Conservation (phyloP, 2,329 filamentous ascomycete species). For the Botrytis sinoallii region DNA sequence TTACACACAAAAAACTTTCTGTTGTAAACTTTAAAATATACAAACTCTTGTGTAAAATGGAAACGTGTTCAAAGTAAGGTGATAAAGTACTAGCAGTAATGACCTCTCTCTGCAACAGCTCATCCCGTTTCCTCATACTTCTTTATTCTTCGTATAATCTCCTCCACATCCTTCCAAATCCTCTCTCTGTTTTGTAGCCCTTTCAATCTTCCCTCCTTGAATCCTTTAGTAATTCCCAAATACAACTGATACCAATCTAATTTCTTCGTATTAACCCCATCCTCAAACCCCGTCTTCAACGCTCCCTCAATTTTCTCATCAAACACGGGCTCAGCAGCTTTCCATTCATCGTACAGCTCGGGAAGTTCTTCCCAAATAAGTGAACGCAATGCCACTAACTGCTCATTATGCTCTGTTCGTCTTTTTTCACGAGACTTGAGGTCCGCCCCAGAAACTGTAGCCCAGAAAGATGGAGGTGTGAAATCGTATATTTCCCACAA, state of each 20-base stretch:
- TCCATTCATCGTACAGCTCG: slow-evolving; percentile 6
- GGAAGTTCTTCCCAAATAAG: slow-evolving; percentile 1
- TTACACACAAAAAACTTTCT: too few species aligned
- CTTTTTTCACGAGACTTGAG: slow-evolving; percentile 1
- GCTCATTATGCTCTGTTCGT: not conserved
- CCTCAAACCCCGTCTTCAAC: not conserved
- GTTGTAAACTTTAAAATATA: too few species aligned
- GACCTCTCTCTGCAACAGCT: not conserved
- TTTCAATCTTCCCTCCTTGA: slow-evolving; percentile 25
- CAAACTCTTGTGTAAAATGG: too few species aligned
- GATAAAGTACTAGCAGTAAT: too few species aligned
- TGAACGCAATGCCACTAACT: not conserved
- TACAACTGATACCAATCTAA: slow-evolving; percentile 32
- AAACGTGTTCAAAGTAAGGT: too few species aligned
- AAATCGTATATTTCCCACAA: slow-evolving; percentile 28
- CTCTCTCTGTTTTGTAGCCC: slow-evolving; percentile 31
- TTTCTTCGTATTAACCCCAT: slow-evolving; percentile 14
- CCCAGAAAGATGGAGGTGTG: slow-evolving; percentile 10
- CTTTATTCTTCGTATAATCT: slow-evolving; percentile 21
- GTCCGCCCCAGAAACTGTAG: not conserved
- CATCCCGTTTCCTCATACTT: not conserved
- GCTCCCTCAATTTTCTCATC: not conserved
- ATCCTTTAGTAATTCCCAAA: slow-evolving; percentile 26
- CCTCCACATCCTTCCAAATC: slow-evolving; percentile 31
- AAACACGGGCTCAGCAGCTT: slow-evolving; percentile 2